Evolutionary conservation across 768 basidiomycete species (phyloP).

Genomic region (Trametes punicea): DNA sequence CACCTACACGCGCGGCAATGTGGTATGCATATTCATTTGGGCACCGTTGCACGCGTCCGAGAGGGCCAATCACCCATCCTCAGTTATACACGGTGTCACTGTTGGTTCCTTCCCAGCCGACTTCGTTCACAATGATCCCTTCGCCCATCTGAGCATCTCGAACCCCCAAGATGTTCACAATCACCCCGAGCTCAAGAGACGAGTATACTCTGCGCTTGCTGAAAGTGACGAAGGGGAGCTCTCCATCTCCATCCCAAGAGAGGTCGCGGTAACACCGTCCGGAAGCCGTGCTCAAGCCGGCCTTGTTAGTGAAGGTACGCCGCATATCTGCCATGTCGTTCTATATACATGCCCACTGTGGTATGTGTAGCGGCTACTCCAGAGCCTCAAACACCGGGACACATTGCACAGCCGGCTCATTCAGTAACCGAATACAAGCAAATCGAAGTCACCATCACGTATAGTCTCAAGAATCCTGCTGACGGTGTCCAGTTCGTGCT

Average conservation of each 20-base stretch:
- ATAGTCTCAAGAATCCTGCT: slow-evolving; percentile 76
- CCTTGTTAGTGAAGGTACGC: slow-evolving; percentile 56
- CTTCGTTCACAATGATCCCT: slow-evolving; percentile 75
- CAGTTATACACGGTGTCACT: slow-evolving; percentile 72
- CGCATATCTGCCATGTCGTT: not conserved
- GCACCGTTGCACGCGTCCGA: slow-evolving; percentile 22
- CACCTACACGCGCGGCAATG: slow-evolving; percentile 89
- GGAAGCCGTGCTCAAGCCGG: slow-evolving; percentile 41
- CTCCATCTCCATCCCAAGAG: slow-evolving; percentile 80
- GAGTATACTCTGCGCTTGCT: slow-evolving; percentile 83
- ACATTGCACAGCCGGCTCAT: slow-evolving; percentile 31
- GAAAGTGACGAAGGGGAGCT: slow-evolving; percentile 95
- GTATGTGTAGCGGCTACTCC: slow-evolving; percentile 58
- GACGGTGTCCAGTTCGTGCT: slow-evolving; percentile 85
- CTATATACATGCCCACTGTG: not conserved
- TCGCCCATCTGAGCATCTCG: slow-evolving; percentile 59
- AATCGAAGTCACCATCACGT: slow-evolving; percentile 71
- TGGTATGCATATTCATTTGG: slow-evolving; percentile 47
- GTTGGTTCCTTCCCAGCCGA: slow-evolving; percentile 71
- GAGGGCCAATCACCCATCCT: slow-evolving; percentile 24
- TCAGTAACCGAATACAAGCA: slow-evolving; percentile 66
- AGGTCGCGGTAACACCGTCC: slow-evolving; percentile 62
- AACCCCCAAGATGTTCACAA: slow-evolving; percentile 77
- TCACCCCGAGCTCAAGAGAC: slow-evolving; percentile 91
- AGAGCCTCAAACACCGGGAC: slow-evolving; percentile 72